Conservation (phyloP, 371 early-diverging fungal species). For the Parasitella parasitica region DNA sequence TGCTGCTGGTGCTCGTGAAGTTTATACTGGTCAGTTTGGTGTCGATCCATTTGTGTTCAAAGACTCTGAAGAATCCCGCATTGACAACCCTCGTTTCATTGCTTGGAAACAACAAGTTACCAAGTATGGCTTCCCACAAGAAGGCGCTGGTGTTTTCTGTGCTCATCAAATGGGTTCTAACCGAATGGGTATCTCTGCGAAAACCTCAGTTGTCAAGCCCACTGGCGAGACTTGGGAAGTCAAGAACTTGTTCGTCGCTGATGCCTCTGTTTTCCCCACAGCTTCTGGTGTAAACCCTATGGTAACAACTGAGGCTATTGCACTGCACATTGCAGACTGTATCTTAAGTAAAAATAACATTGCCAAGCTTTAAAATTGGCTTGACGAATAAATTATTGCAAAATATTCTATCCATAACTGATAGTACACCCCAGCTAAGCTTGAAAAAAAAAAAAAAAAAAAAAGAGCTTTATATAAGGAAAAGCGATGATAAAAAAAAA, state of each 20-base stretch:
- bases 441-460: no score
- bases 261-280: conserved; percentile 75
- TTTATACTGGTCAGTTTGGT: conserved; percentile 57
- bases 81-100: conserved; percentile 38
- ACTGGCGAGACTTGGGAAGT: conserved; percentile 78
- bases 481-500: neutral
- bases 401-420: no score
- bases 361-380: conserved; percentile 23
- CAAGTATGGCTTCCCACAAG: conserved; percentile 30
- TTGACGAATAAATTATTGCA: no score
- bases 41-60: conserved; percentile 46
- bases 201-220: conserved; percentile 62
- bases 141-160: conserved; percentile 38
- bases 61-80: conserved; percentile 29
- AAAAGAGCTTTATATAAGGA: neutral
- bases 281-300: conserved; percentile 79
- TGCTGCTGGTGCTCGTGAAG: conserved; percentile 67
- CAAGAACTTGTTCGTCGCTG: conserved; percentile 70
- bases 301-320: conserved; percentile 56
- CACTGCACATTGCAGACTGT: conserved; percentile 35
- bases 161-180: conserved; percentile 73
- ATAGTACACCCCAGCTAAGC: no score
- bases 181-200: conserved; percentile 66
- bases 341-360: conserved; percentile 8
- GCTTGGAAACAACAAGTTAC: conserved; percentile 29